phyloP scores from a whole-genome alignment of 208 protist genomes.

The Trypanosomatidae sp. region DNA sequence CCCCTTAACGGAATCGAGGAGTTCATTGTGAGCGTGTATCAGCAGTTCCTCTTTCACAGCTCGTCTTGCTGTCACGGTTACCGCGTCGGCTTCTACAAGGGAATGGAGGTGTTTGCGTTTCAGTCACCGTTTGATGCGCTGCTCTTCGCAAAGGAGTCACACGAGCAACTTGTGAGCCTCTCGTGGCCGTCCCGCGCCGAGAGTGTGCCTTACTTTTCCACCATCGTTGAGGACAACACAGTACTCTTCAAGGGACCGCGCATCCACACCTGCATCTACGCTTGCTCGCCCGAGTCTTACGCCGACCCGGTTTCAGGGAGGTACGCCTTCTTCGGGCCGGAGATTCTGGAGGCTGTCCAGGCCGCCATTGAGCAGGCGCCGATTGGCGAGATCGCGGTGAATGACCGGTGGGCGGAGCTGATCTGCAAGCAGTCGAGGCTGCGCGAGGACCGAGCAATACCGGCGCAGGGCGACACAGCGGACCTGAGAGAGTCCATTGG shows the following conservation, averaged over 20 bases:
- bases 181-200: slow-evolving; percentile 43
- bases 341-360: slow-evolving; percentile 51
- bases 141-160: slow-evolving; percentile 64
- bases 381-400: slow-evolving; percentile 81
- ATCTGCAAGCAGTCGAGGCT: slow-evolving; percentile 45
- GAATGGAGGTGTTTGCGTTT: slow-evolving; percentile 77
- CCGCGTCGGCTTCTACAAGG: slow-evolving; percentile 46
- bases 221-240: slow-evolving; percentile 40
- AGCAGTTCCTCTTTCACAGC: slow-evolving; percentile 54
- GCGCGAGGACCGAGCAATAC: slow-evolving; percentile 9
- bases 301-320: slow-evolving; percentile 66
- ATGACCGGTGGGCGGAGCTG: slow-evolving; percentile 53
- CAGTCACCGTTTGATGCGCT: slow-evolving; percentile 62
- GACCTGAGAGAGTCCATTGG: slow-evolving; percentile 39
- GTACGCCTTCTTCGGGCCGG: slow-evolving; percentile 64
- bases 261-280: slow-evolving; percentile 83
- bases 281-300: slow-evolving; percentile 65
- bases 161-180: slow-evolving; percentile 59
- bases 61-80: slow-evolving; percentile 43
- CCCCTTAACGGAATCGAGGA: slow-evolving; percentile 47
- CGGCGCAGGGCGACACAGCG: neutral
- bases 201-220: slow-evolving; percentile 33
- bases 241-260: slow-evolving; percentile 78
- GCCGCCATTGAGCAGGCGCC: slow-evolving; percentile 49
- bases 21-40: slow-evolving; percentile 70